These are phyloP conservation scores for Oropetium thomaeum DNA, from an alignment of 176 grass and related monocot genomes.

Conservation along the genomic window DNA sequence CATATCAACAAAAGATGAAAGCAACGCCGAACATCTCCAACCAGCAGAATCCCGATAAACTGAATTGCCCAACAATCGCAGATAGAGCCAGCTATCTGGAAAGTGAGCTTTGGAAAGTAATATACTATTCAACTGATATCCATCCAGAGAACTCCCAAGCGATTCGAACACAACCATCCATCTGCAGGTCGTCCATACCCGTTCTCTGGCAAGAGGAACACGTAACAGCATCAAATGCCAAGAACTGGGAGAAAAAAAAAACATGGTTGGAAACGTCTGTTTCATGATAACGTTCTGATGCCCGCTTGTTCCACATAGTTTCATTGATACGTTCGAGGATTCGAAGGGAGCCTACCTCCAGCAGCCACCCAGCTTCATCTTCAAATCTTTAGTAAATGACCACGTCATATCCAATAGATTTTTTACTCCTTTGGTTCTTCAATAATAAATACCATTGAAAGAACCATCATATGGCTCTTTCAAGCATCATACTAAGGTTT, in stretches of 20 bases:
- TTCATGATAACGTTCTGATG: conserved; percentile 22
- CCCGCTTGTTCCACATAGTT: background rate
- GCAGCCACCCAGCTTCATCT: conserved; percentile 50
- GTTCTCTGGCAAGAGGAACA: conserved; percentile 77
- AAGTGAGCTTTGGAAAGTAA: conserved; percentile 42
- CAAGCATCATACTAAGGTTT: background rate
- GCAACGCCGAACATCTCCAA: conserved; percentile 62
- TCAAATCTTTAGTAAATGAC: conserved; percentile 35
- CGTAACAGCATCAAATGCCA: conserved; percentile 68
- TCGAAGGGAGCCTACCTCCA: conserved; percentile 66
- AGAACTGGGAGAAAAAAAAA: conserved; percentile 11
- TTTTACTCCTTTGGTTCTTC: conserved; percentile 20
- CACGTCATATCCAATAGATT: conserved; percentile 17
- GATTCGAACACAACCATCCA: conserved; percentile 46
- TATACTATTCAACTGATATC: conserved; percentile 39
- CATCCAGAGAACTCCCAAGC: conserved; percentile 43
- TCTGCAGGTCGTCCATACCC: conserved; percentile 35
- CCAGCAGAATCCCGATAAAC: conserved; percentile 50
- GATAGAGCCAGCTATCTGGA: conserved; percentile 36
- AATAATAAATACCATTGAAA: conserved; percentile 22
- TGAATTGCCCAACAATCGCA: conserved; percentile 50
- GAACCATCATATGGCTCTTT: conserved; percentile 18
- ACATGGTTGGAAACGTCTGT: background rate
- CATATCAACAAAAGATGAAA: conserved; percentile 65
- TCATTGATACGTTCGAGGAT: conserved; percentile 31